A percentile compares a stretch with the other conserved stretches of the same genome.
Conservation (phyloP, 495 filamentous ascomycete species). For the Aspergillus saccharolyticus region DNA sequence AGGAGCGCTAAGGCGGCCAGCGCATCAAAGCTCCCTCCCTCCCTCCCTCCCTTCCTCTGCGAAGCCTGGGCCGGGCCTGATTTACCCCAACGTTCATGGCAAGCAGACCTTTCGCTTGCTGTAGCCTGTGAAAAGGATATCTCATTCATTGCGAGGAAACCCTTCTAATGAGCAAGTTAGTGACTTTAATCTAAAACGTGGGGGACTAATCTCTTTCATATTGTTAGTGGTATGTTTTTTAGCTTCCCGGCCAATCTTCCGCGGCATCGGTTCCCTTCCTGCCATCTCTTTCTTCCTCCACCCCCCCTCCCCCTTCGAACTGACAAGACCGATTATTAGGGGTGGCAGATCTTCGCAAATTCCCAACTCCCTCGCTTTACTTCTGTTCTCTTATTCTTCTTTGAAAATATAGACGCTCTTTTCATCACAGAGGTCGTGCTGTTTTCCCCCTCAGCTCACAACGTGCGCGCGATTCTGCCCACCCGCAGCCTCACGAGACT, state of each 20-base stretch:
- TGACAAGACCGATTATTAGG: slow-evolving; percentile 5
- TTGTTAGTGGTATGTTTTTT: slow-evolving; percentile 10
- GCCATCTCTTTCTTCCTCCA: not conserved
- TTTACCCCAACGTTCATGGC: slow-evolving; percentile 6
- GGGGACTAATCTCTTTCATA: not conserved
- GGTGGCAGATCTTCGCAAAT: slow-evolving; percentile 5
- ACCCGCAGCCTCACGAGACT: not conserved
- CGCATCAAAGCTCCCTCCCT: slow-evolving; percentile 13
- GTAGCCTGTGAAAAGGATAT: slow-evolving; percentile 2
- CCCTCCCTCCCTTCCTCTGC: no score
- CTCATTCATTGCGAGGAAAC: not conserved
- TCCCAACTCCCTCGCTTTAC: not conserved
- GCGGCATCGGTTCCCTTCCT: slow-evolving; percentile 5
- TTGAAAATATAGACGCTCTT: not conserved
- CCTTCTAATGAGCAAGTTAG: not conserved
- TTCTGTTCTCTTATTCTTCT: not conserved
- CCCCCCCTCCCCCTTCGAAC: slow-evolving; percentile 5
- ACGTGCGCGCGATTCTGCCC: not conserved
- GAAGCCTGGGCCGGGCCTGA: slow-evolving; percentile 10
- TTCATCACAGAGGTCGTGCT: not conserved
- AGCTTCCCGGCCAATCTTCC: slow-evolving; percentile 12
- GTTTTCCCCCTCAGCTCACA: not conserved
- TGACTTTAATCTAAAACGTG: not conserved
- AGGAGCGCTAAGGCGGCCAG: slow-evolving; percentile 15
- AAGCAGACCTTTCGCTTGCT: not conserved